Base-by-base conservation (phyloP, 208 protist genomes). In the Leishmania amazonensis region DNA sequence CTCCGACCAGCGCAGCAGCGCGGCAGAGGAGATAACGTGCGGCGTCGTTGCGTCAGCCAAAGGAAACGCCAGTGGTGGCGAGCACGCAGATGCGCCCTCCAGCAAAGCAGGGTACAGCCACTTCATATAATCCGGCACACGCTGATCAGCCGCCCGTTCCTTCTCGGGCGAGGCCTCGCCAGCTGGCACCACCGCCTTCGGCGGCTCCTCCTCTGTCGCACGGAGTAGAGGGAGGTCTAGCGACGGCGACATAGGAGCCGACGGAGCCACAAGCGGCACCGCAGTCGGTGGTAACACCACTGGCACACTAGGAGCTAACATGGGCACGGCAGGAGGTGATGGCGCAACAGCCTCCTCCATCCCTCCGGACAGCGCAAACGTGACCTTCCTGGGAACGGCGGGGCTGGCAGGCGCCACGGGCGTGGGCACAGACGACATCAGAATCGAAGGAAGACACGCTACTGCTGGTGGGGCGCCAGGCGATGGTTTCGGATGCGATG, bases 71-170 rank as follows among this genome's bases (percentile, higher is more conserved):
- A 86, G 80, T 76, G 9, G 53, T 64, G 76, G 78, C 19, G 42
- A 67, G 79, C 47, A 47, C 13, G 42, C 38, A 35, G 68, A 35
- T 21, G 73, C 72, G 67, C 42, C 80, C 78, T 38, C 11, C 62
- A 75, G 49, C 49, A 73, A n/a, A 2, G 45, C 42, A 24, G 88
- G 88, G 54, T 81, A 89, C 49, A 91, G 74, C 78, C 82, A 88
- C 72, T 28, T 51, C 21, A 53, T 49, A 80, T 89, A 91, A 62
- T 88, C 81, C 3, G 80, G 83, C 4, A 83, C 42, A 15, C 70
- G 35, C 21, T 28, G 0, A 53, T n/a, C 9, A 54, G 58, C 57
- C 40, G 42, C 47, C 31, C 74, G 54, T 47, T 45, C 31, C 53
- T 77, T 38, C 51, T 45, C 73, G 8, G 47, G 57, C 7, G 45